phyloP scores from a whole-genome alignment of 2,329 filamentous ascomycete species.

The Clarireedia paspali region DNA sequence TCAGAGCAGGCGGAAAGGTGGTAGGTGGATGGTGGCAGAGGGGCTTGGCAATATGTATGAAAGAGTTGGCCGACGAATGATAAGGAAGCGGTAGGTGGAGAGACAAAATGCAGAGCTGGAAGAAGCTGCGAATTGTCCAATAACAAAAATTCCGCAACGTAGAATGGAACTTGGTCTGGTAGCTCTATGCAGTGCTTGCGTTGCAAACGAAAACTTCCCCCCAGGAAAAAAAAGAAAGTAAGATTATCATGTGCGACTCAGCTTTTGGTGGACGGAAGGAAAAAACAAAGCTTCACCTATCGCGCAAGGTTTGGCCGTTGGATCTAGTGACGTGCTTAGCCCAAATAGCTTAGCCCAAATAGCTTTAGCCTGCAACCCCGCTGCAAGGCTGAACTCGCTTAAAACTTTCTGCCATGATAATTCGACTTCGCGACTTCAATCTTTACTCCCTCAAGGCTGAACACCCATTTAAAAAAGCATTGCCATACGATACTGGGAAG shows the following conservation, averaged over 20 bases:
- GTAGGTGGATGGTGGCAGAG: background rate
- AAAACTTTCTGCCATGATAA: slow-evolving; percentile 4
- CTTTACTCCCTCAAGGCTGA: slow-evolving; percentile 11
- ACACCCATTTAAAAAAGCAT: background rate
- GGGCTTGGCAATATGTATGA: background rate
- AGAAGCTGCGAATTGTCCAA: background rate
- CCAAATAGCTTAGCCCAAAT: slow-evolving; percentile 2
- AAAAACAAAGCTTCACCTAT: background rate
- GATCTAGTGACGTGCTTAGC: slow-evolving; percentile 7
- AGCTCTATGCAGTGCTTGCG: too few species aligned
- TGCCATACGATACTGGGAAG: background rate
- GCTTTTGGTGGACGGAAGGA: background rate
- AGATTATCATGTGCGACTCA: too few species aligned
- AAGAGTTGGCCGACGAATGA: background rate
- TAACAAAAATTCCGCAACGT: background rate
- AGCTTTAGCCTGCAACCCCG: slow-evolving; percentile 1
- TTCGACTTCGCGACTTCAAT: background rate
- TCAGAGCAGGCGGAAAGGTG: background rate
- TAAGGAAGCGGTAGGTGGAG: background rate
- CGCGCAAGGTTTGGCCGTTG: background rate
- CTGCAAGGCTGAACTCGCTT: slow-evolving; percentile 6
- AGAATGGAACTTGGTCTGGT: too few species aligned
- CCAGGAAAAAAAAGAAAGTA: too few species aligned
- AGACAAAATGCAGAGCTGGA: background rate
- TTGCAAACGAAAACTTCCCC: too few species aligned